Conservation (phyloP, 2,329 filamentous ascomycete species). For the Apiospora pterosperma region DNA sequence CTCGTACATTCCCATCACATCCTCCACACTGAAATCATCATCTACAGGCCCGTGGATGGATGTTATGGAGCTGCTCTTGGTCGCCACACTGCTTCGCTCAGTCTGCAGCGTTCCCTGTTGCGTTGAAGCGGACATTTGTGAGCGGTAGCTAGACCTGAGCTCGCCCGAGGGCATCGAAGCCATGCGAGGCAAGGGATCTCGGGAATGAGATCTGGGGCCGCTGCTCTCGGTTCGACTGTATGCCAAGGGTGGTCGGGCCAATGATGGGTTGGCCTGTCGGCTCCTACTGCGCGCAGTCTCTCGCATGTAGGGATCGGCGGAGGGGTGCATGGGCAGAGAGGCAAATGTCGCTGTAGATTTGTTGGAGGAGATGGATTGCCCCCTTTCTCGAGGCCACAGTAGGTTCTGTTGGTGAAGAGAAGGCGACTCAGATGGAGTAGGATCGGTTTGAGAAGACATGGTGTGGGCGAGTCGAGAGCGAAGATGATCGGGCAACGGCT, state of each 20-base stretch:
- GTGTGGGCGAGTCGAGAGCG: slow-evolving; percentile 26
- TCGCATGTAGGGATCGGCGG: slow-evolving; percentile 34
- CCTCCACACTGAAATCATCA: slow-evolving; percentile 60
- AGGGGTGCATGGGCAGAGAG: slow-evolving; percentile 37
- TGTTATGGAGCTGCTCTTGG: slow-evolving; percentile 72
- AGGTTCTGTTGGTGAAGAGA: slow-evolving; percentile 15
- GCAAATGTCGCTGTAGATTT: slow-evolving; percentile 43
- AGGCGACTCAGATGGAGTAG: slow-evolving; percentile 16
- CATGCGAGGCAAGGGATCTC: slow-evolving; percentile 36
- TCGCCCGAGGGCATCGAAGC: slow-evolving; percentile 49
- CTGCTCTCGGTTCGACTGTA: slow-evolving; percentile 34
- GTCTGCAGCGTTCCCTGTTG: slow-evolving; percentile 64
- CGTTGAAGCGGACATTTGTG: slow-evolving; percentile 51
- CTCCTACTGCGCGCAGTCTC: slow-evolving; percentile 18
- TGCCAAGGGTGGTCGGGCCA: slow-evolving; percentile 25
- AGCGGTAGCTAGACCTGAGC: slow-evolving; percentile 53
- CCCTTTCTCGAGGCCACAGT: slow-evolving; percentile 42
- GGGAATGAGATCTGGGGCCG: slow-evolving; percentile 29
- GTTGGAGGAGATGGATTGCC: slow-evolving; percentile 45
- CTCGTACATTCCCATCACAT: slow-evolving; percentile 70
- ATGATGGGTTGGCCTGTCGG: slow-evolving; percentile 19
- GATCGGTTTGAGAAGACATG: slow-evolving; percentile 18
- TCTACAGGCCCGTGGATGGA: slow-evolving; percentile 49
- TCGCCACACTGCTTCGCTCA: slow-evolving; percentile 77
- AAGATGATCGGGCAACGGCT: slow-evolving; percentile 32